These are phyloP conservation scores for Eimeria falciformis DNA, from an alignment of 169 alveolate species.

Conservation along the genomic window DNA sequence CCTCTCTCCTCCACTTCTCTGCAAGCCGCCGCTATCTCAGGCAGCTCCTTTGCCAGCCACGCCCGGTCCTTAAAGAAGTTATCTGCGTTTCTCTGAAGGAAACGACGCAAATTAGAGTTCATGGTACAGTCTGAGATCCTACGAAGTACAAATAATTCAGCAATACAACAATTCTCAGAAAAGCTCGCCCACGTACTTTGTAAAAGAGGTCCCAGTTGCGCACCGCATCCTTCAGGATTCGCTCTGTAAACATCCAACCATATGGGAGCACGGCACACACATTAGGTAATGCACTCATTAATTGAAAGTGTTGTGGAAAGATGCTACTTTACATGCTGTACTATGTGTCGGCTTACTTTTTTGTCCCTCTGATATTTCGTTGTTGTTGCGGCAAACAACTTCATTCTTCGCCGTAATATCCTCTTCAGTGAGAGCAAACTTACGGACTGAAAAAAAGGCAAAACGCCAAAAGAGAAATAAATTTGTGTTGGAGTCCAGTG, in stretches of 20 bases:
- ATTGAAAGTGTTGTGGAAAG: not conserved
- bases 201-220: slow-evolving; percentile 93
- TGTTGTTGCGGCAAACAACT: not conserved
- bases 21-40: slow-evolving; percentile 80
- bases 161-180: not conserved
- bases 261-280: not conserved
- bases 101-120: not conserved
- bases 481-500: not conserved
- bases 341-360: not conserved
- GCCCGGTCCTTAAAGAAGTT: slow-evolving; percentile 95
- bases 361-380: not conserved
- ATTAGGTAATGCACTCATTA: not conserved
- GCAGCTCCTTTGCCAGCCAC: slow-evolving; percentile 91
- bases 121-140: not conserved
- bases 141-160: too few species aligned
- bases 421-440: slow-evolving; percentile 16
- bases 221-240: slow-evolving; percentile 55
- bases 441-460: slow-evolving; percentile 24
- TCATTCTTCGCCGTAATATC: not conserved
- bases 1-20: not conserved
- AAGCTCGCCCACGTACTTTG: slow-evolving; percentile 77
- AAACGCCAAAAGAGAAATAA: not conserved
- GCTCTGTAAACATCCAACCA: not conserved
- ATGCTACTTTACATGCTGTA: not conserved
- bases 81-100: slow-evolving; percentile 85